phyloP scores from a whole-genome alignment of 805 yeast species.

The Zygosaccharomyces bisporus region DNA sequence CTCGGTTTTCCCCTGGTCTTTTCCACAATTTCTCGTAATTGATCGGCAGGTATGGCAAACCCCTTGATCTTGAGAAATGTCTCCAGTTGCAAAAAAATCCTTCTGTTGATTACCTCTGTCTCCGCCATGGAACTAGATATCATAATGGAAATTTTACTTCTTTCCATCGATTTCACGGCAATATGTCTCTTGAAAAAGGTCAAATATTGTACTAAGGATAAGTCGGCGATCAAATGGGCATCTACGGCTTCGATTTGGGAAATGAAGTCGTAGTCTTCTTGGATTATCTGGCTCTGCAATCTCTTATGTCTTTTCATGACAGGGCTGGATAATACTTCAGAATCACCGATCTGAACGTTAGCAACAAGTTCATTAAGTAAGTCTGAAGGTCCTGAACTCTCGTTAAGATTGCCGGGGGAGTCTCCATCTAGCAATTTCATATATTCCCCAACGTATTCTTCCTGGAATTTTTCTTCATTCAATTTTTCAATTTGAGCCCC shows the following conservation, averaged over 20 bases:
- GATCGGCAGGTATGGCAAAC: slow-evolving; percentile 42
- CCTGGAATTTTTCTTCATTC: slow-evolving; percentile 38
- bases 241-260: slow-evolving; percentile 36
- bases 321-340: slow-evolving; percentile 18
- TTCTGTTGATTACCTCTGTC: slow-evolving; percentile 38
- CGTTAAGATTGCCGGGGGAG: slow-evolving; percentile 11
- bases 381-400: slow-evolving; percentile 36
- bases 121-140: slow-evolving; percentile 38
- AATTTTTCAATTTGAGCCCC: slow-evolving; percentile 34
- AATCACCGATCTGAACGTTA: slow-evolving; percentile 37
- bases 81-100: slow-evolving; percentile 41
- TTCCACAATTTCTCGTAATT: slow-evolving; percentile 39
- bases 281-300: slow-evolving; percentile 48
- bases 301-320: slow-evolving; percentile 44
- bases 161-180: slow-evolving; percentile 36
- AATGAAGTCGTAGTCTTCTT: slow-evolving; percentile 41
- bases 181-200: slow-evolving; percentile 37
- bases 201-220: slow-evolving; percentile 37
- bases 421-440: slow-evolving; percentile 24
- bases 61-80: slow-evolving; percentile 47
- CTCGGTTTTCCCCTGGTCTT: slow-evolving; percentile 39
- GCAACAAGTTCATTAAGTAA: slow-evolving; percentile 36
- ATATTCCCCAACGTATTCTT: slow-evolving; percentile 39
- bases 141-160: slow-evolving; percentile 44
- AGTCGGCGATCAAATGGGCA: slow-evolving; percentile 24